Base-by-base conservation (phyloP, 2,329 filamentous ascomycete genomes). In the Calonectria pseudoreteaudii region DNA sequence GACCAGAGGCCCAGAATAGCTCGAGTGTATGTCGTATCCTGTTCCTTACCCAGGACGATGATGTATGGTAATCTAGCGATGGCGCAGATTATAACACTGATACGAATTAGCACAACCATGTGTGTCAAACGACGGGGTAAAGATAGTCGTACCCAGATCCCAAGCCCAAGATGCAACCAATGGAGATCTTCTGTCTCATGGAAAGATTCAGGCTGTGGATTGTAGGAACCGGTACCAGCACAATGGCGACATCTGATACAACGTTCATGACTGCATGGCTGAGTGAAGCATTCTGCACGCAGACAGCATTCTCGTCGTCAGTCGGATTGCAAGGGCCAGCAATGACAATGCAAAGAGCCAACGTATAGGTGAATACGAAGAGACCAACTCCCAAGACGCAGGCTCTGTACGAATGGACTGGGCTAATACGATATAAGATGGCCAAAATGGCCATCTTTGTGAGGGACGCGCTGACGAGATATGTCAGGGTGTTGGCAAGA, bases 1-100 rank as follows among this genome's bases (percentile, higher is more conserved):
- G 83, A 84, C 83, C 84, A 86, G 34, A 80, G 77, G 38, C 78
- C 78, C 41, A 77, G 72, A 4, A 77, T 62, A 36, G 80, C 78
- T 23, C 79, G 78, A 75, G 76, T 79, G 82, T 4, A 81, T 82
- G 2, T 74, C 75, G 52, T 20, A n/a, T 86, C 84, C 20, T 75
- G 74, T 47, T 80, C 83, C 14, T 79, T 83, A 10, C 30, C 28
- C 26, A 65, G 16, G 28, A 23, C 16, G 6, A 65, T 34, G 0
- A 65, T 41, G 9, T 65, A 65, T 2, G 60, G 60, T 13, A 65
- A 41, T 18, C 60, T 26, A 10, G 60, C 60, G 8, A 65, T 65
- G 26, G 60, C 38, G 41, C 60, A 65, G 20, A 65, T 49, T 3
- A 65, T 31, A 28, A 65, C 60, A n/a, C 60, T 65, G 10, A 18